Conservation (phyloP, 345 rosid species). For the Brassica carinata region DNA sequence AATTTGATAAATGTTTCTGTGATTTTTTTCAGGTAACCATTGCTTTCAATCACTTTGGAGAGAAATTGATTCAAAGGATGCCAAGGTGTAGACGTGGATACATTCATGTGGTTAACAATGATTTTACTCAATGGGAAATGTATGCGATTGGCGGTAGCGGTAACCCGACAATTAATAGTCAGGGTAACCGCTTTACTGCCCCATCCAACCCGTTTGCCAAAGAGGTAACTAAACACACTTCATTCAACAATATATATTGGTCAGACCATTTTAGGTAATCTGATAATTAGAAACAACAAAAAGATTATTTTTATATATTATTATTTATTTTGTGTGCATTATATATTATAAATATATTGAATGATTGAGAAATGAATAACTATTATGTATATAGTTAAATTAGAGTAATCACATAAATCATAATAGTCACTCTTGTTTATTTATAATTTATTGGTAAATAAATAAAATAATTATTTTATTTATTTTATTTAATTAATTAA, state of each 20-base stretch:
- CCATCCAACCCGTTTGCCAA: slow-evolving; percentile 79
- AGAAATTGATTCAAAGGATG: slow-evolving; percentile 88
- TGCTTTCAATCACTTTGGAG: slow-evolving; percentile 94
- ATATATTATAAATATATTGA: no score
- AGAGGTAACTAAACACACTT: slow-evolving; percentile 54
- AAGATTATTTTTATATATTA: slow-evolving; percentile 4
- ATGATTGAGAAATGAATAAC: no score
- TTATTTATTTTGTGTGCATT: no score
- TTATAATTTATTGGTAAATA: no score
- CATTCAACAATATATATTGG: not conserved
- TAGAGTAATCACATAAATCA: no score
- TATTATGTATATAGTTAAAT: no score
- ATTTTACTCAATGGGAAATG: slow-evolving; percentile 96
- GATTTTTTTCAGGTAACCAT: slow-evolving; percentile 64
- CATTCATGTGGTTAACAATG: slow-evolving; percentile 94
- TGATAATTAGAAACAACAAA: not conserved
- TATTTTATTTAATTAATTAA: no score
- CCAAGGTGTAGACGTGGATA: slow-evolving; percentile 91
- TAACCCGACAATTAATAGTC: slow-evolving; percentile 92
- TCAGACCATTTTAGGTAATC: not conserved
- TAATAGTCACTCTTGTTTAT: no score
- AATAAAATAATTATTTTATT: no score
- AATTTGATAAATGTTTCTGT: not conserved
- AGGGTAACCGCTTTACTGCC: slow-evolving; percentile 91
- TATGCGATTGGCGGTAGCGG: slow-evolving; percentile 98